Conservation (phyloP, 176 grass and related monocot species). For the Microstegium vimineum region DNA sequence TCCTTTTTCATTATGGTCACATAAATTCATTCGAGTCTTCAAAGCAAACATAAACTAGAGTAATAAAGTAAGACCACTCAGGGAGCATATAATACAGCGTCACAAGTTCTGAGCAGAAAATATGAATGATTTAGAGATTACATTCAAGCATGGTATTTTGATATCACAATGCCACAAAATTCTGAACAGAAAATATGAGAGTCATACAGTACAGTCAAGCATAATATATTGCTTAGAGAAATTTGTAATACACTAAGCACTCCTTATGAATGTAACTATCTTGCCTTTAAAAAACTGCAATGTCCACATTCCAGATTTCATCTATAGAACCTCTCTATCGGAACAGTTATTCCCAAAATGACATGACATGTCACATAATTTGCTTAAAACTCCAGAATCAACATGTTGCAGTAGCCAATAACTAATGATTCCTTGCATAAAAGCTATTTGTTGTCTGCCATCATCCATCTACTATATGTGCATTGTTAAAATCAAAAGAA, state of each 20-base stretch:
- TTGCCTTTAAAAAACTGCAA: not conserved
- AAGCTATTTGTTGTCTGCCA: not conserved
- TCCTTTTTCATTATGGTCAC: not conserved
- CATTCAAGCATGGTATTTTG: not conserved
- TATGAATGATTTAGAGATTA: not conserved
- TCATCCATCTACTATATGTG: not conserved
- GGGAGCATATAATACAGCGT: not conserved
- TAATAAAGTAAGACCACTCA: not conserved
- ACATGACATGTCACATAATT: not conserved
- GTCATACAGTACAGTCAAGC: not conserved
- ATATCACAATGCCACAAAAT: not conserved
- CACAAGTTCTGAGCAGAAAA: slow-evolving; percentile 19
- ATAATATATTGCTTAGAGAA: not conserved
- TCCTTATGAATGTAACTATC: not conserved
- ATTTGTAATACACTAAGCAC: not conserved
- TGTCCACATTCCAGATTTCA: not conserved
- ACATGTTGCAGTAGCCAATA: not conserved
- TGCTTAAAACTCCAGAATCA: not conserved
- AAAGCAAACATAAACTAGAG: not conserved
- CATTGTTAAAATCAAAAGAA: not conserved
- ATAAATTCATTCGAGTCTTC: not conserved
- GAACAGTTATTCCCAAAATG: not conserved
- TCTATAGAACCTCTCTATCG: not conserved
- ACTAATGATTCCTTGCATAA: not conserved
- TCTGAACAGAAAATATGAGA: not conserved